Evolutionary conservation across 768 basidiomycete genomes (phyloP).

Genomic region (Russula brevipes): DNA sequence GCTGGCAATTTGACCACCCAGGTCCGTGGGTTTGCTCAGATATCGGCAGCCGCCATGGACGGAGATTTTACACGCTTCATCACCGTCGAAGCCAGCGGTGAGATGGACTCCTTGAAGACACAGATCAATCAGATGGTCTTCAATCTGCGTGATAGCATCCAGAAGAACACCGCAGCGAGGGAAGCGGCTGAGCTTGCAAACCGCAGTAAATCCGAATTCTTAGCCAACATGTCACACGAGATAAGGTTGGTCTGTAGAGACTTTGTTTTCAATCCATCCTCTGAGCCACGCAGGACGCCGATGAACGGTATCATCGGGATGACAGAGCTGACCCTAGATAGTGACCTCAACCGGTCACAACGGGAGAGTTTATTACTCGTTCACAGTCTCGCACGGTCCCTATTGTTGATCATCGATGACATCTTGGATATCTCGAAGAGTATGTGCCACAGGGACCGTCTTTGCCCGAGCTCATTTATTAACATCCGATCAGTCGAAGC

Average conservation of each 20-base stretch:
- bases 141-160: conserved; percentile 91
- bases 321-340: conserved; percentile 96
- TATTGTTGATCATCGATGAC: conserved; percentile 96
- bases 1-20: conserved; percentile 94
- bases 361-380: conserved; percentile 94
- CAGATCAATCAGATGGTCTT: conserved; percentile 99
- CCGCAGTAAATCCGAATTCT: conserved; percentile 92
- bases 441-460: conserved; percentile 39
- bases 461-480: conserved; percentile 13
- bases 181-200: conserved; percentile 99
- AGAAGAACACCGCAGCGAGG: conserved; percentile 97
- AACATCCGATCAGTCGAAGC: conserved; percentile 70
- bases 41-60: conserved; percentile 96
- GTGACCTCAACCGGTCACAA: conserved; percentile 90
- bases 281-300: conserved; percentile 63
- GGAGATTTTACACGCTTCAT: conserved; percentile 99
- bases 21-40: conserved; percentile 98
- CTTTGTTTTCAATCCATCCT: neutral
- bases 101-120: conserved; percentile 99
- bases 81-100: conserved; percentile 96
- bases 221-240: conserved; percentile 98
- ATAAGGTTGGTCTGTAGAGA: conserved; percentile 53
- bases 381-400: conserved; percentile 86
- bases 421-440: conserved; percentile 99
- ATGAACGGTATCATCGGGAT: conserved; percentile 99